Evolutionary conservation across 1,284 basidiomycete genomes (phyloP), one percentile per base, ranked within the genome.

Genomic region (Cryptococcus sp.): DNA sequence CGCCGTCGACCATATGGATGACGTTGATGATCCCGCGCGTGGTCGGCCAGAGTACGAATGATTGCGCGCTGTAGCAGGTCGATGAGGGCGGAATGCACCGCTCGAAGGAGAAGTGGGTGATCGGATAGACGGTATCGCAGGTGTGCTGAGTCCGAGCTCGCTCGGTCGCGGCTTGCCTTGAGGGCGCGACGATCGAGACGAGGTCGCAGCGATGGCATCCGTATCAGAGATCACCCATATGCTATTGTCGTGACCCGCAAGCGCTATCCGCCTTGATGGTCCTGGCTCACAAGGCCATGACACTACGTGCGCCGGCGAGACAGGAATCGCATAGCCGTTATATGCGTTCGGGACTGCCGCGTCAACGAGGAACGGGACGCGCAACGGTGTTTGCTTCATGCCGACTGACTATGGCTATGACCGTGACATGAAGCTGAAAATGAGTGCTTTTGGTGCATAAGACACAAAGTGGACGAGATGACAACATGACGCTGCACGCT

Each of bases 191-290:
- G 50, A 41, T 17, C 35, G 19, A 7, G 38, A 39, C 42, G 50
- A 39, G 46, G 50, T 16, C n/a, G 16, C 1, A 23, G 56, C n/a
- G n/a, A n/a, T 5, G 23, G 48, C 22, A 4, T 47, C 27, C 13
- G 50, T 25, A 35, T 42, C 35, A 17, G 59, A 48, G 16, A 60
- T 40, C 50, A 77, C 62, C 73, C 73, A 78, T n/a, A 78, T 55
- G 0, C 68, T 69, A 53, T 75, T 75, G 59, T 74, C 69, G 3
- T 56, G 41, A 22, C 56, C 62, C 1, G 70, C 70, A 11, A 76
- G 47, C 7, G 74, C 76, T 39, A 68, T 61, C 15, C 67, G 61
- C 22, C 60, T 59, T 7, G 67, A 65, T 0, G 67, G 57, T 8
- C 69, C 65, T 17, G 66, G 48, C 19, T 65, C 41, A 1, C 68